phyloP scores from a whole-genome alignment of 495 filamentous ascomycete species.

The Lophiotrema nucula region DNA sequence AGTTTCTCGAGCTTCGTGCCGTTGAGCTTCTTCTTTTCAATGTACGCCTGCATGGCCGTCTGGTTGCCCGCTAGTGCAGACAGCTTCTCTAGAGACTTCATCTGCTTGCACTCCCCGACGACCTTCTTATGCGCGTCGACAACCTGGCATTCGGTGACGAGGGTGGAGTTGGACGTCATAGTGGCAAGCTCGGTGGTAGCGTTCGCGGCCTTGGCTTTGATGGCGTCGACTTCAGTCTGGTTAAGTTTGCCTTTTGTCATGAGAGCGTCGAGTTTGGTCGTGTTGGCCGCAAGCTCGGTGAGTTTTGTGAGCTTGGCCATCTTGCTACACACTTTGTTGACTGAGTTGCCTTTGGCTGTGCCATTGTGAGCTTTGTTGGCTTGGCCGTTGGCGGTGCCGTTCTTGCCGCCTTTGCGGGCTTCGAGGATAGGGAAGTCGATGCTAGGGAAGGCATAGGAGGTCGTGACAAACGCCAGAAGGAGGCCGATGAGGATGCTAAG shows the following conservation, averaged over 20 bases:
- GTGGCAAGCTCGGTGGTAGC: constrained; percentile 16
- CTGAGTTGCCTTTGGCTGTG: constrained; percentile 18
- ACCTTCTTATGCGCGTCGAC: constrained; percentile 25
- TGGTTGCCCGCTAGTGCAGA: constrained; percentile 16
- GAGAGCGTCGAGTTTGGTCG: constrained; percentile 13
- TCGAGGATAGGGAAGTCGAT: constrained; percentile 12
- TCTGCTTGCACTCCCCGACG: constrained; percentile 16
- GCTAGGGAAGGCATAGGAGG: constrained; percentile 7
- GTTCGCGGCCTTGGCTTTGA: constrained; percentile 22
- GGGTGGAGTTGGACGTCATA: constrained; percentile 18
- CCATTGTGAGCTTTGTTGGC: constrained; percentile 13
- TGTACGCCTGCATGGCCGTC: constrained; percentile 15
- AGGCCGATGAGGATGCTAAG: constrained; percentile 15
- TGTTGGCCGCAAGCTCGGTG: constrained; percentile 15
- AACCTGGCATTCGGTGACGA: constrained; percentile 18
- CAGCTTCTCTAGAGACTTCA: constrained; percentile 9
- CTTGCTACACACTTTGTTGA: constrained; percentile 14
- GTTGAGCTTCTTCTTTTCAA: constrained; percentile 13
- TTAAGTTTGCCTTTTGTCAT: constrained; percentile 11
- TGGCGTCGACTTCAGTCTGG: constrained; percentile 2
- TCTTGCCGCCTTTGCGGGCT: constrained; percentile 11
- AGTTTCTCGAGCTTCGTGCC: constrained; percentile 10
- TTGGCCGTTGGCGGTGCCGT: constrained; percentile 12
- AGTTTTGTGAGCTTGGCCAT: constrained; percentile 14
- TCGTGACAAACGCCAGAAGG: constrained; percentile 14